These are phyloP conservation scores for Metschnikowia sp. DNA, from an alignment of 805 yeast genomes.

Conservation along the genomic window DNA sequence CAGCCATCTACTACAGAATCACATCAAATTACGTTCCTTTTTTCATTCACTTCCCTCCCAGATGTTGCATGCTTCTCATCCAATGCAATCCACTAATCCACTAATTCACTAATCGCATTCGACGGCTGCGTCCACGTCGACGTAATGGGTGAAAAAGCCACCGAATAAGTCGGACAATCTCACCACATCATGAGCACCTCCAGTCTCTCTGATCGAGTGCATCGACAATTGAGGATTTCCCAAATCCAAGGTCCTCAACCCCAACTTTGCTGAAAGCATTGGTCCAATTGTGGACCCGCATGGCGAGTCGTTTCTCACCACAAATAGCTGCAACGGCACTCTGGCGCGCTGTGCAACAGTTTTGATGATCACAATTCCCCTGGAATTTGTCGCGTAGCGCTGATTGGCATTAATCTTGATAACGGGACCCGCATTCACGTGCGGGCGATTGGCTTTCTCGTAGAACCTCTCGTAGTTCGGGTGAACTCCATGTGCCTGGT, in stretches of 20 bases:
- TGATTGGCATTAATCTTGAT: conserved; percentile 93
- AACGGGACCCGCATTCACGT: conserved; percentile 85
- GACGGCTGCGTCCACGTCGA: conserved; percentile 27
- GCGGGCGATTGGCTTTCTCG: conserved; percentile 77
- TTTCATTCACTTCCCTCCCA: no score
- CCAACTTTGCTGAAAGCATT: conserved; percentile 80
- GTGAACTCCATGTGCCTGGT: conserved; percentile 96
- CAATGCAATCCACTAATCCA: neutral
- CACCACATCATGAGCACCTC: conserved; percentile 72
- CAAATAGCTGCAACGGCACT: conserved; percentile 89
- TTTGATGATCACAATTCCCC: conserved; percentile 78
- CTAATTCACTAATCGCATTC: conserved; percentile 4
- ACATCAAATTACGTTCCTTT: no score
- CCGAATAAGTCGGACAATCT: conserved; percentile 59
- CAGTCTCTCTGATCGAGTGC: conserved; percentile 93
- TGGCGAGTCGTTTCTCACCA: conserved; percentile 88
- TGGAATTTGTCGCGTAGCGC: conserved; percentile 89
- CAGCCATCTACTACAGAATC: no score
- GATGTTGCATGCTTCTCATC: no score
- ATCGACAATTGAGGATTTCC: conserved; percentile 91
- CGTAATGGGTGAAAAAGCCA: conserved; percentile 49
- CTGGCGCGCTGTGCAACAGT: conserved; percentile 61
- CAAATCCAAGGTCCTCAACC: conserved; percentile 81
- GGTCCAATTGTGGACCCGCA: conserved; percentile 98
- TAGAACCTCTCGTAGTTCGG: conserved; percentile 82